A percentile compares a stretch with the other conserved stretches of the same genome.
Conservation (phyloP, 176 grass and related monocot genomes). For the Dendrocalamus sinicus region DNA sequence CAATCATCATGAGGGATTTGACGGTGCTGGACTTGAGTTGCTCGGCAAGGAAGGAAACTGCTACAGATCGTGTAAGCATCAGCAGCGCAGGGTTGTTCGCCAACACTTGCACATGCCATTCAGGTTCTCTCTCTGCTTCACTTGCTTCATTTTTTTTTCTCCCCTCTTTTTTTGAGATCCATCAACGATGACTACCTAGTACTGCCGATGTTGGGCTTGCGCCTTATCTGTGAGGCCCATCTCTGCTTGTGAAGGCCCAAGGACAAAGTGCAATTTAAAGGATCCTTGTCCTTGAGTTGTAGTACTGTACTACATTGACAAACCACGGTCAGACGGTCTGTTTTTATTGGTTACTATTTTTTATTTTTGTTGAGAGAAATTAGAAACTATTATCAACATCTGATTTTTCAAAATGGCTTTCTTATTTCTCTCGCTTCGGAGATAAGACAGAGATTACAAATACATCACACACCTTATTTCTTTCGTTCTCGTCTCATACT, state of each 20-base stretch:
- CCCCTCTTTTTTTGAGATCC: not conserved
- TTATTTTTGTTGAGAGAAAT: no score
- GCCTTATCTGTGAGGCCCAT: not conserved
- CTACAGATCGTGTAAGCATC: not conserved
- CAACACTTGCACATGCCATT: not conserved
- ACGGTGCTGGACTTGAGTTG: not conserved
- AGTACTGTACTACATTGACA: not conserved
- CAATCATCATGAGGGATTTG: not conserved
- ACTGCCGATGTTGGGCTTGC: not conserved
- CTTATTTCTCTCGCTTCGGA: no score
- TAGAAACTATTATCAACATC: no score
- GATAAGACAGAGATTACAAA: no score
- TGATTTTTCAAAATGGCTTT: no score
- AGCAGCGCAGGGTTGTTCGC: not conserved
- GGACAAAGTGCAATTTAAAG: not conserved
- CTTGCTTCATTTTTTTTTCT: not conserved
- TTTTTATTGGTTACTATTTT: no score
- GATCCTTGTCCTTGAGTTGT: not conserved
- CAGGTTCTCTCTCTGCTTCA: not conserved
- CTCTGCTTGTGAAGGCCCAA: not conserved
- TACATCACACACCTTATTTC: no score
- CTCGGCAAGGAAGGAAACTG: not conserved
- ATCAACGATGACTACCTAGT: not conserved
- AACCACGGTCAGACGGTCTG: not conserved
- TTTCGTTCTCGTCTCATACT: no score